phyloP scores from a whole-genome alignment of 352 stramenopile species.

The Pythium brachiatum region DNA sequence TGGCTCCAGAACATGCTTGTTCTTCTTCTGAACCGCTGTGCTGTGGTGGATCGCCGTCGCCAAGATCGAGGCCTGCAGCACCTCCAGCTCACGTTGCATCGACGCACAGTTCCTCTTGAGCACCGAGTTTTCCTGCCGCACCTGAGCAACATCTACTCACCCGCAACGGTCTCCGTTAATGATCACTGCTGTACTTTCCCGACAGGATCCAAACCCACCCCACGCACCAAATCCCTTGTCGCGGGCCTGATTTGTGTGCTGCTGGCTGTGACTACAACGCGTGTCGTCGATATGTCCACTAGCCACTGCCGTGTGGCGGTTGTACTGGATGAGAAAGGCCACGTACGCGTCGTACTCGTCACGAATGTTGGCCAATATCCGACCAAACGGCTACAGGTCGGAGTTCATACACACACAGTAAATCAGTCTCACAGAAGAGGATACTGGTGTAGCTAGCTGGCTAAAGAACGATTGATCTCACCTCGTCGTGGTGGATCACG shows the following conservation, averaged over 20 bases:
- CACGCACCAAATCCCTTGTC: conserved; percentile 28
- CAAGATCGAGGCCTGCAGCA: conserved; percentile 37
- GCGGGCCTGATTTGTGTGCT: conserved; percentile 20
- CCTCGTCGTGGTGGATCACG: conserved; percentile 62
- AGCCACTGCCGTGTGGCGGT: not conserved
- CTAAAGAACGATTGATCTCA: no score
- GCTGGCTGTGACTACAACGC: not conserved
- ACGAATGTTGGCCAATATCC: conserved; percentile 51
- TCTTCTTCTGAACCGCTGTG: not conserved
- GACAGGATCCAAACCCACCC: no score
- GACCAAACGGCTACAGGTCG: conserved; percentile 42
- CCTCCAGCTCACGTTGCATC: conserved; percentile 53
- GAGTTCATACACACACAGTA: not conserved
- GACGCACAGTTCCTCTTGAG: conserved; percentile 47
- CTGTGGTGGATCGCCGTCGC: conserved; percentile 7
- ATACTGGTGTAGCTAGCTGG: no score
- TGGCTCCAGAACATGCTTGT: not conserved
- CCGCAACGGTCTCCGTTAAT: not conserved
- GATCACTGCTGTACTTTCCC: no score
- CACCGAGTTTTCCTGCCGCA: conserved; percentile 53
- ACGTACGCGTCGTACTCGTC: conserved; percentile 62
- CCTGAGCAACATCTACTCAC: conserved; percentile 35
- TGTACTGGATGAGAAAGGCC: conserved; percentile 27
- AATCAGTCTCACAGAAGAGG: not conserved
- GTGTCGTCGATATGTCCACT: not conserved